phyloP scores from a whole-genome alignment of 495 filamentous ascomycete genomes.

The Daldinia loculata region DNA sequence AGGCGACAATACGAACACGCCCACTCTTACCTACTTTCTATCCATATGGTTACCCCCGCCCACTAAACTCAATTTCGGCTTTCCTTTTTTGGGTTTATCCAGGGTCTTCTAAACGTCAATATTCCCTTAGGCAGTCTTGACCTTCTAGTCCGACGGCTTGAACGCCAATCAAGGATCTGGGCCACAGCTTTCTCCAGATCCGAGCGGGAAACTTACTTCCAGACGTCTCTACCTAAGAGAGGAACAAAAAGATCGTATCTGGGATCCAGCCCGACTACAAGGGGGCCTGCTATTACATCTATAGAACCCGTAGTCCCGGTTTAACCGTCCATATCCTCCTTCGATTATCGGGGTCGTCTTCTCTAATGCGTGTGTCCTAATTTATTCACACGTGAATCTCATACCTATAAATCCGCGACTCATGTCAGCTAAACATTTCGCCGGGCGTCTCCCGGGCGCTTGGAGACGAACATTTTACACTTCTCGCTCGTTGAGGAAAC shows the following conservation, averaged over 20 bases:
- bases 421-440: conserved; percentile 40
- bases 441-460: conserved; percentile 38
- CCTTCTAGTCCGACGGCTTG: conserved; percentile 2
- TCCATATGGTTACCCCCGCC: conserved; percentile 30
- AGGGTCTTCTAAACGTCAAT: conserved; percentile 2
- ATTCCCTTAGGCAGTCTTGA: neutral
- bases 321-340: neutral
- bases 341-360: conserved; percentile 8
- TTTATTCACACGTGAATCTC: conserved; percentile 10
- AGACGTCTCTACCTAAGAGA: neutral
- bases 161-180: neutral
- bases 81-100: conserved; percentile 24
- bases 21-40: conserved; percentile 22
- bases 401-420: conserved; percentile 6
- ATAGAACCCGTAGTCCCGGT: conserved; percentile 1
- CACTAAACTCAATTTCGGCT: conserved; percentile 28
- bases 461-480: conserved; percentile 39
- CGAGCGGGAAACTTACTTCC: neutral
- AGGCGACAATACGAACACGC: conserved; percentile 26
- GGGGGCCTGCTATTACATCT: conserved; percentile 10
- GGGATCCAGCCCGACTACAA: neutral
- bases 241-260: neutral
- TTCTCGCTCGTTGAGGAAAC: conserved; percentile 28
- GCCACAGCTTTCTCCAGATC: conserved; percentile 2
- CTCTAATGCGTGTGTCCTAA: conserved; percentile 19